Conservation (phyloP, 768 basidiomycete genomes). For the Podaxis sp. region DNA sequence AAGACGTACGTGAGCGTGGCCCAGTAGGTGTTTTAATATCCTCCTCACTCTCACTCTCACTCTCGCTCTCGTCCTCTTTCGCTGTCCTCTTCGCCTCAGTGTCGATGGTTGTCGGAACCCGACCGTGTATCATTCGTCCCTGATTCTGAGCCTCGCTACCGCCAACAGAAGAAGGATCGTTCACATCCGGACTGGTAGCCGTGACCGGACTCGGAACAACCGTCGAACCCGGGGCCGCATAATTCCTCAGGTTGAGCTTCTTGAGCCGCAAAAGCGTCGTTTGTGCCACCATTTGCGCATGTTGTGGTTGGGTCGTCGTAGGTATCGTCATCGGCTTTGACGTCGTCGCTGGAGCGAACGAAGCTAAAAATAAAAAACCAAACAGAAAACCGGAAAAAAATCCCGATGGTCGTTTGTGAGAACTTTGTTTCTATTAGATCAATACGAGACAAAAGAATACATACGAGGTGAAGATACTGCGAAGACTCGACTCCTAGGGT, state of each 20-base stretch:
- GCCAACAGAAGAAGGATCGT: background rate
- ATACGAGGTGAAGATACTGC: conserved; percentile 26
- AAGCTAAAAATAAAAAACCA: conserved; percentile 5
- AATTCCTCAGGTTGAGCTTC: conserved; percentile 46
- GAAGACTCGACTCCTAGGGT: background rate
- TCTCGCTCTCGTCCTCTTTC: background rate
- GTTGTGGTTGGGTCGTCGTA: conserved; percentile 15
- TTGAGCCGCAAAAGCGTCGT: conserved; percentile 32
- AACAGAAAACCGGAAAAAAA: conserved; percentile 3
- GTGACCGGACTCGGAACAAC: background rate
- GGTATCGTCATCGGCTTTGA: conserved; percentile 7
- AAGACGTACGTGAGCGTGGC: background rate
- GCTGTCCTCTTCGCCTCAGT: background rate
- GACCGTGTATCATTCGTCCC: background rate
- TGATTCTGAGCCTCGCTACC: background rate
- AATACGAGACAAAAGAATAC: background rate
- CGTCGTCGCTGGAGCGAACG: conserved; percentile 11
- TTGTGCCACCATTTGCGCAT: conserved; percentile 28
- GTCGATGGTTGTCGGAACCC: background rate
- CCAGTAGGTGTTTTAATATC: background rate
- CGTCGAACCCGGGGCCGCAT: conserved; percentile 42
- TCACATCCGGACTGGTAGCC: background rate
- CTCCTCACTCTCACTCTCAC: conserved; percentile 5
- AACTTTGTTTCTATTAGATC: no score
- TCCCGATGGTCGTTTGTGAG: conserved; percentile 13